Conservation (phyloP, 2,329 filamentous ascomycete species). For the Penicillium brasilianum region DNA sequence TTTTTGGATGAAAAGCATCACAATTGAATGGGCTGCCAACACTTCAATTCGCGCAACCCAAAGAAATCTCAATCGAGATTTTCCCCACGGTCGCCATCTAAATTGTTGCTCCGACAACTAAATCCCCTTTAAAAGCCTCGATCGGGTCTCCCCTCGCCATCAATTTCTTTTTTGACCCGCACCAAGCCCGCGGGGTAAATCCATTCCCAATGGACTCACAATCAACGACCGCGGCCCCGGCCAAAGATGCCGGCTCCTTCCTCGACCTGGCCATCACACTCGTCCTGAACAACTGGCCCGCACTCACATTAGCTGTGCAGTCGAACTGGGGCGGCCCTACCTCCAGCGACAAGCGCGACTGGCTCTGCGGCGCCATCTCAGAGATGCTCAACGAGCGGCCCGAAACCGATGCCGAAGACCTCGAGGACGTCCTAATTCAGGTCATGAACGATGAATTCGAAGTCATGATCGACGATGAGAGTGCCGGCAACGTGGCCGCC, state of each 20-base stretch:
- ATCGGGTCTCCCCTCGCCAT: not conserved
- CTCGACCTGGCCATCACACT: constrained; percentile 90
- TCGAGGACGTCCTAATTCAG: constrained; percentile 84
- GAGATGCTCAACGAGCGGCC: constrained; percentile 71
- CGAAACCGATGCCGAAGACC: constrained; percentile 73
- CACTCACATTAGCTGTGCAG: constrained; percentile 83
- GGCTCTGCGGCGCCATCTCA: constrained; percentile 86
- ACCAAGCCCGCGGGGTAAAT: constrained; percentile 21
- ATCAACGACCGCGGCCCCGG: constrained; percentile 25
- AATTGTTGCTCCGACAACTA: not conserved
- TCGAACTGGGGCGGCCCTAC: constrained; percentile 87
- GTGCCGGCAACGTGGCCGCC: constrained; percentile 72
- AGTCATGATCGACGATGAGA: constrained; percentile 88
- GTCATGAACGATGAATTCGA: constrained; percentile 97
- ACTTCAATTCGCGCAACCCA: not conserved
- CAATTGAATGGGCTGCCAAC: not conserved
- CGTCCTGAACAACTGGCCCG: constrained; percentile 83
- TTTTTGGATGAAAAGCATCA: not conserved
- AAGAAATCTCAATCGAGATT: not conserved
- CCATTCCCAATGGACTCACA: constrained; percentile 29
- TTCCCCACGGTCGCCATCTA: not conserved
- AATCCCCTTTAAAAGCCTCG: too few species aligned
- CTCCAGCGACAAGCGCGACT: constrained; percentile 87
- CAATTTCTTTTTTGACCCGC: not conserved
- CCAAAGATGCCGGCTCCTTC: constrained; percentile 63